Evolutionary conservation across 352 stramenopile genomes (phyloP).

Genomic region (Phytophthora tentaculata): DNA sequence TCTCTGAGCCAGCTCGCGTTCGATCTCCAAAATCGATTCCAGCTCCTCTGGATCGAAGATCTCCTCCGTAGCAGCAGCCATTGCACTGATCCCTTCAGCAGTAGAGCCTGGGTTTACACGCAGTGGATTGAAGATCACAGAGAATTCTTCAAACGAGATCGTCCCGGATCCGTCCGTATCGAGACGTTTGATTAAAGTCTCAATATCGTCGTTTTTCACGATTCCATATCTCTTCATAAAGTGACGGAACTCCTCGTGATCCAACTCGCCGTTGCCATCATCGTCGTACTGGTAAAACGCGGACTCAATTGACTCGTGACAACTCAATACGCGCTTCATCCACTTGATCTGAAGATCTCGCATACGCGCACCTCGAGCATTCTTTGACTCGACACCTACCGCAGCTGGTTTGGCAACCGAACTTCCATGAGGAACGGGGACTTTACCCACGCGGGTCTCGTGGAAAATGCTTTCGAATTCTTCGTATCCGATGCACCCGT

Average conservation of each 20-base stretch:
- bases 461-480: constrained; percentile 75
- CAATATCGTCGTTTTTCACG: constrained; percentile 57
- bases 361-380: constrained; percentile 36
- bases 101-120: constrained; percentile 28
- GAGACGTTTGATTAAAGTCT: constrained; percentile 48
- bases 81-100: constrained; percentile 22
- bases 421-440: constrained; percentile 1
- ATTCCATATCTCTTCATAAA: constrained; percentile 84
- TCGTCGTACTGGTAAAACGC: constrained; percentile 74
- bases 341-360: constrained; percentile 66
- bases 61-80: constrained; percentile 38
- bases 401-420: constrained; percentile 14
- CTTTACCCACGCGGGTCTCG: constrained; percentile 31
- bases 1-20: constrained; percentile 58
- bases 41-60: constrained; percentile 52
- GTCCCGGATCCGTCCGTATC: constrained; percentile 59
- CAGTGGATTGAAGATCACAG: constrained; percentile 59
- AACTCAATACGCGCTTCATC: constrained; percentile 64
- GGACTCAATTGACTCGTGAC: constrained; percentile 60
- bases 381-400: constrained; percentile 30
- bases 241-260: constrained; percentile 65
- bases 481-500: constrained; percentile 61
- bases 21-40: constrained; percentile 67
- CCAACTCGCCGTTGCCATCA: constrained; percentile 53
- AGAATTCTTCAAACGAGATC: constrained; percentile 66